Evolutionary conservation across 2,329 filamentous ascomycete species (phyloP).

Genomic region (Tolypocladium amazonense): DNA sequence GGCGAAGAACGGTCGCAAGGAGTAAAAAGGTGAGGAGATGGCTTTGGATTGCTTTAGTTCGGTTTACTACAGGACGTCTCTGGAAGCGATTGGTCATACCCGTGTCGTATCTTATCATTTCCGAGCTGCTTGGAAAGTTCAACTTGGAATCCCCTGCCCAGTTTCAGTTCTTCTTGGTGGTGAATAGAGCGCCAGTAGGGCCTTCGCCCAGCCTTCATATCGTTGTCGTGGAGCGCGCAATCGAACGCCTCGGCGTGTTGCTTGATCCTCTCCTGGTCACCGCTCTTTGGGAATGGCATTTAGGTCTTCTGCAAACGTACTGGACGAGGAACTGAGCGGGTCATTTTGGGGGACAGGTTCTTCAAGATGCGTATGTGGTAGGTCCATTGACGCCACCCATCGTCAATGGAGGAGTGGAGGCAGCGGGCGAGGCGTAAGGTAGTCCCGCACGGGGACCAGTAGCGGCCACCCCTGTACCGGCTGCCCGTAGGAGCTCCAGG

Average conservation of each 20-base stretch:
- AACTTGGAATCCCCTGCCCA: not conserved
- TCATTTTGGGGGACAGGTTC: too few species aligned
- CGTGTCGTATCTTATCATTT: not conserved
- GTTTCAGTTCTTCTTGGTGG: constrained; percentile 14
- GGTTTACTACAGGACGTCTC: not conserved
- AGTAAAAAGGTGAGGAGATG: not conserved
- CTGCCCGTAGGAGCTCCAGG: not conserved
- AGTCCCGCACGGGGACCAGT: too few species aligned
- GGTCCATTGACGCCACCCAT: too few species aligned
- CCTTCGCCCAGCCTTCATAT: constrained; percentile 36
- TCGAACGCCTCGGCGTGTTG: constrained; percentile 51
- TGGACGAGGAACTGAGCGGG: constrained; percentile 57
- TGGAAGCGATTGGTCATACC: not conserved
- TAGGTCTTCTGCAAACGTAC: constrained; percentile 60
- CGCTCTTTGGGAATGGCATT: constrained; percentile 59
- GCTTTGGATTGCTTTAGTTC: not conserved
- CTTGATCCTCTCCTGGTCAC: constrained; percentile 44
- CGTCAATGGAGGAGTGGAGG: too few species aligned
- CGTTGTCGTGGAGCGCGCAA: constrained; percentile 44
- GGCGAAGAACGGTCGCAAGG: constrained; percentile 36
- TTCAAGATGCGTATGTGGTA: too few species aligned
- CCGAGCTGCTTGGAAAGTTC: not conserved
- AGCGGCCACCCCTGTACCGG: not conserved
- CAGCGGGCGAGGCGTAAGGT: too few species aligned
- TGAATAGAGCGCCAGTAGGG: constrained; percentile 17